phyloP scores from a whole-genome alignment of 2,329 filamentous ascomycete species.

The Aureobasidium pullulans region DNA sequence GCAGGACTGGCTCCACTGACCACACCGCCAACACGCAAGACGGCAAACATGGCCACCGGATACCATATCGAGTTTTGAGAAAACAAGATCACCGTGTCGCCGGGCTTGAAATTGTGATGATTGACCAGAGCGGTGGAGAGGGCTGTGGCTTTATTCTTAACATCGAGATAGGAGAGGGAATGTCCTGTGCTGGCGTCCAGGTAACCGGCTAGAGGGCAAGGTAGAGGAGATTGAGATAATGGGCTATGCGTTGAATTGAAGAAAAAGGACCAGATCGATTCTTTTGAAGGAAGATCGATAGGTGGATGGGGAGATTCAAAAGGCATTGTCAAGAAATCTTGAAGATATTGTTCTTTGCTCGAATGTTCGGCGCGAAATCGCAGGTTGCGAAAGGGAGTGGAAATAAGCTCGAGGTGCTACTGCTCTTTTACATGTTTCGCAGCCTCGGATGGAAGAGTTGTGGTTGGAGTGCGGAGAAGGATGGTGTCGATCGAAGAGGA shows the following conservation, averaged over 20 bases:
- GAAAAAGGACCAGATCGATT: conserved; percentile 56
- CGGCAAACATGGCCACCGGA: conserved; percentile 52
- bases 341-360: no score
- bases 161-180: conserved; percentile 49
- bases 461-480: no score
- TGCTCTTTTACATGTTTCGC: no score
- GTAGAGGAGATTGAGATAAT: conserved; percentile 40
- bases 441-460: no score
- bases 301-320: conserved; percentile 35
- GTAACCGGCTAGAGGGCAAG: conserved; percentile 41
- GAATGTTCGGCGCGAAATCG: no score
- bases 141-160: conserved; percentile 50
- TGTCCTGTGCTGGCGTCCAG: conserved; percentile 54
- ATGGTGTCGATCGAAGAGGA: no score
- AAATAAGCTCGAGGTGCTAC: no score
- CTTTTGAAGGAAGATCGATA: conserved; percentile 41
- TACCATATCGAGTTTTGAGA: conserved; percentile 61
- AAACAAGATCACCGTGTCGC: conserved; percentile 55
- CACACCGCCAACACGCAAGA: conserved; percentile 45
- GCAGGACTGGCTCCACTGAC: conserved; percentile 58
- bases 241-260: conserved; percentile 42
- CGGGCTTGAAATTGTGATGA: conserved; percentile 46
- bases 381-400: no score
- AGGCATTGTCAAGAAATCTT: conserved; percentile 4
- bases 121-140: conserved; percentile 54